Evolutionary conservation across 2,329 filamentous ascomycete species (phyloP), one percentile per base, ranked within the genome.

Genomic region (Zasmidium cellare): DNA sequence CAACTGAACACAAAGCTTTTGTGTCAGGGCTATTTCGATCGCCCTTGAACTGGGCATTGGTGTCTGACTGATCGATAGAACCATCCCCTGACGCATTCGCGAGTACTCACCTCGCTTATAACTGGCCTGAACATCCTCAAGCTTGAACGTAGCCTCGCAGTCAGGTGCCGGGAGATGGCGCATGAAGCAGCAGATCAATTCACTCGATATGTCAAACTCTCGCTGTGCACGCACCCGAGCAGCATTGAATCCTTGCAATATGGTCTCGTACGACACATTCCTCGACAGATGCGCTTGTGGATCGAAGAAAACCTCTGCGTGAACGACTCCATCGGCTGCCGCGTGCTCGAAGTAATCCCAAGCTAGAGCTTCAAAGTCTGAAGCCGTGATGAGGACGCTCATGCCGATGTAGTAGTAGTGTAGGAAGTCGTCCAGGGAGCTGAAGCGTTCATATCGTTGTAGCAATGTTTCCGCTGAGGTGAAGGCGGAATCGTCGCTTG

Each of bases 261-360:
- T 81, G 1, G 83, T 87, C 16, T 80, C 76, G 69, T 90, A 87
- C 7, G 79, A 64, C 2, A 92, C 75, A 3, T 86, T 86, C 18
- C 88, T 82, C 12, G 75, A 76, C 3, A 84, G 82, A 72, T 92
- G 90, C 1, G 87, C 88, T 73, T 92, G 89, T 1, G 89, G 89
- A 71, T 92, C 90, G 75, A 92, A 92, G 76, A 91, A 92, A 63
- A 91, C 81, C 72, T 92, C 89, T 14, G 87, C 87, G 69, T 92
- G 89, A 50, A 83, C 80, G 1, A 92, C 50, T 91, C 90, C 84
- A 61, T 91, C 85, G 1, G 75, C 75, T 28, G 84, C 79, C 2
- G 87, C 89, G 57, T 81, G 83, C 28, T 78, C 69, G 71, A 92
- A 88, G 75, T 92, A 92, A 61, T 83, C 82, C 78, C 84, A 89